Base-by-base conservation (phyloP, 2,329 filamentous ascomycete genomes). In the Venturiaceae sp. region DNA sequence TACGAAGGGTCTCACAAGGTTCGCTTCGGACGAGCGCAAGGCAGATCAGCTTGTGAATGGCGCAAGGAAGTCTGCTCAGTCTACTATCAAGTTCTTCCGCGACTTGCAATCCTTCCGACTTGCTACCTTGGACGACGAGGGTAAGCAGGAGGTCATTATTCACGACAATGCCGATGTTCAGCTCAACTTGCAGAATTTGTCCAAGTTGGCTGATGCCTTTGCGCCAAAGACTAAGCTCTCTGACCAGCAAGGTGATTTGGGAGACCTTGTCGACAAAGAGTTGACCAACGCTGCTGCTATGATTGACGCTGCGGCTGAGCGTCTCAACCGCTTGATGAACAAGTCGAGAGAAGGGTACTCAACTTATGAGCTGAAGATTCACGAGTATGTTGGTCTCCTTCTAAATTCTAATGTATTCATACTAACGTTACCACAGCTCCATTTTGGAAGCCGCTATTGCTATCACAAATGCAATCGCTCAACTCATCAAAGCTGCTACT, bases 141-240 rank as follows among this genome's bases (percentile, higher is more conserved):
- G 95, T 71, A 96, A 95, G 83, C 95, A 91, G 2, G 92, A 97
- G 62, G 90, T 97, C 34, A 92, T 99, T 58, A 95, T 99, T 76
- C 92, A 89, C 79, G 92, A 88, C 78, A 97, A 96, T 74, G 90
- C 95, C 63, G 94, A 99, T 64, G 92, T 97, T 9, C 90, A 96
- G 71, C 87, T 95, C 74, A 91, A 95, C 65, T 79, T 99, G 56
- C 92, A 97, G 75, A 89, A 88, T 68, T 81, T 99, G 63, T 96
- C 91, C 72, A 96, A 96, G 77, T 79, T 96, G 54, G 91, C 92
- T 1, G 94, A 99, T 70, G 82, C 86, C 0, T 96, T 97, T 66
- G 90, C 92, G 2, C 92, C 92, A 0, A 92, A 90, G 72, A 90
- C 88, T 70, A 94, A 92, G 75, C 80, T 97, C 62, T 83, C 82